Base-by-base conservation (phyloP, 2,329 filamentous ascomycete species). In the Endothia cerciana region DNA sequence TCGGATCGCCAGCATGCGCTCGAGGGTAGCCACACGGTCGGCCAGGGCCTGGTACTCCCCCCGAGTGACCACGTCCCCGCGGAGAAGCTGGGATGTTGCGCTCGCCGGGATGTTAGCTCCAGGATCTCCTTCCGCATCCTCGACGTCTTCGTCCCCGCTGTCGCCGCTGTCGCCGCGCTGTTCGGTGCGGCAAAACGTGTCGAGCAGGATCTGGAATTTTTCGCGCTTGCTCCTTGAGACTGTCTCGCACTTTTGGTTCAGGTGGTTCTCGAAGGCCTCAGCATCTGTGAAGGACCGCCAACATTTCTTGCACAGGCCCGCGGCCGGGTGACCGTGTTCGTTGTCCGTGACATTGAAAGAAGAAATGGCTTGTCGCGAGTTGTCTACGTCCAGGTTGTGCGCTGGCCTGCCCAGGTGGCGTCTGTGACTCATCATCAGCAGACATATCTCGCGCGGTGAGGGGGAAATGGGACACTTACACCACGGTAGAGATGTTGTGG, bases 401-500 rank as follows among this genome's bases (percentile, higher is more conserved):
- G 75, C 73, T 3, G 74, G 69, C 51, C 76, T 67, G 40, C 70
- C 68, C 2, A 77, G 69, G 58, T 77, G 76, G 55, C 76, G 74
- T 8, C 75, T 65, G 62, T 71, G 58, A 30, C 69, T 66, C 51
- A 36, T 41, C 19, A 53, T 64, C n/a, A 55, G 40, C 28, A 45
- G 11, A 8, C 3, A 7, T 4, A n/a, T 7, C 25, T 25, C 28
- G 33, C 28, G 58, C 62, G 7, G 19, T n/a, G 3, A 41, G 30
- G 41, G 22, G 36, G 40, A 36, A 15, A 19, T 11, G 22, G 10
- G 8, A 3, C 17, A 71, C 75, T 73, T 68, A 76, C 74, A 76
- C 72, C 7, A 77, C 68, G n/a, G 73, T 75, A 7, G 75, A 77
- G 40, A 77, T 75, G 49, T 75, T 72, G 55, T 69, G 67, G 64